Evolutionary conservation across 1,284 basidiomycete species (phyloP), one percentile per base, ranked within the genome.

Genomic region (Inonotus hispidus): DNA sequence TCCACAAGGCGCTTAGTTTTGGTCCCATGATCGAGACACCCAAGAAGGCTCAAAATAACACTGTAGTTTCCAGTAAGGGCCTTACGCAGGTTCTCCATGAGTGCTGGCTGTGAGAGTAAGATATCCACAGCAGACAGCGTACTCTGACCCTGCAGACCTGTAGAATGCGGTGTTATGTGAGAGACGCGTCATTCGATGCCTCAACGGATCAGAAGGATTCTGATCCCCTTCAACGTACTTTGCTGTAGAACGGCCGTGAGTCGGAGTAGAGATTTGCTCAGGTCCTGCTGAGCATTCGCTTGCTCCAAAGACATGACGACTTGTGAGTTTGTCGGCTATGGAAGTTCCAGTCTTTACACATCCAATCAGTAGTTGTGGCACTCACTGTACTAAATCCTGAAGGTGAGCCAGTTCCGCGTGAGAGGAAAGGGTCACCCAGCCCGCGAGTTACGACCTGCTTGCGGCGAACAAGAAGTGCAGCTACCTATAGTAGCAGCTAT

Each of bases 61-160:
- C 93, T 87, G 70, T 96, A 98, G 67, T 91, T 93, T 49, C 95
- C 95, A 79, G 88, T 84, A 66, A 93, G 83, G 0, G 93, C 93
- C 67, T 87, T 93, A 59, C 93, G 83, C 4, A 98, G 77, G 66
- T 87, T 90, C 61, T 97, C 93, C 39, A 97, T 78, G 1, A 97
- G 76, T 1, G 82, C 75, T 0, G 93, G 90, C 54, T 94, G 86
- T 1, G 84, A 78, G 69, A 94, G 86, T 0, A 98, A 81, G 11
- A 97, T 80, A 65, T 92, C 87, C 35, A 96, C 90, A 0, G 92
- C 90, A 1, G 87, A 88, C 66, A 87, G 85, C 0, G 86, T 82
- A 64, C 80, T 81, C 63, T 77, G 77, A 52, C 76, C 74, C 58
- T 82, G 79, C n/a, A 89, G 74, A 65, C 80, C 87, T 88, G 54